Base-by-base conservation (phyloP, 495 filamentous ascomycete genomes). In the Penicillium malachiteum region DNA sequence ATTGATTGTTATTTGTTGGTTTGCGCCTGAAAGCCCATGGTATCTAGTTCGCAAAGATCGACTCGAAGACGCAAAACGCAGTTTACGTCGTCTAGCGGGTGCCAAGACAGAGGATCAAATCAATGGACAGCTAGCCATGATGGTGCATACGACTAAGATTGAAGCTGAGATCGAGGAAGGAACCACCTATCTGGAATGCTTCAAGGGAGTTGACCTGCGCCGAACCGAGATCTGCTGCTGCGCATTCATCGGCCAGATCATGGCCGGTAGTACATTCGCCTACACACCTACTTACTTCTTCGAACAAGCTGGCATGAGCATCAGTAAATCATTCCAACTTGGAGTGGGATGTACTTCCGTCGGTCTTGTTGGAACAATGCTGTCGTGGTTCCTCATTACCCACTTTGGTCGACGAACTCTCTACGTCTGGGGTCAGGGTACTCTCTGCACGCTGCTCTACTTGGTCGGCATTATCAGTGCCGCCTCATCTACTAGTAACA, bases 261-360 rank as follows among this genome's bases (percentile, higher is more conserved):
- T 91, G 6, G 81, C 81, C 43, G 89, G 89, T 40, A 85, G 84
- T 56, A 78, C 82, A 4, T 89, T 92, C 64, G 85, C 81, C 39
- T 86, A 86, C 55, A 87, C 87, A 58, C 84, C 84, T 1, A 87
- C 84, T 17, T 85, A 90, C 63, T 91, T 91, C 77, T 80, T 89
- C 49, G 74, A 80, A 39, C 84, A 87, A 54, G 88, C 88, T 4
- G 89, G 89, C 1, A 79, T 90, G 13, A 52, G 65, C 33, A 58
- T 67, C 5, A 60, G 67, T 31, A 74, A 77, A 32, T 79, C 88
- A 0, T 91, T 86, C 63, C 72, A 68, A 57, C 58, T 69, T 48
- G 72, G 64, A 16, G 73, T 72, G 34, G 76, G 69, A 47, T 67
- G 58, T 51, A 87, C 88, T 48, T 84, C 72, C 4, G 80, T 91